Percentiles rank a stretch among this genome's conserved stretches.
phyloP scores from a whole-genome alignment of 805 yeast genomes.

The Nakazawaea anatomiae region DNA sequence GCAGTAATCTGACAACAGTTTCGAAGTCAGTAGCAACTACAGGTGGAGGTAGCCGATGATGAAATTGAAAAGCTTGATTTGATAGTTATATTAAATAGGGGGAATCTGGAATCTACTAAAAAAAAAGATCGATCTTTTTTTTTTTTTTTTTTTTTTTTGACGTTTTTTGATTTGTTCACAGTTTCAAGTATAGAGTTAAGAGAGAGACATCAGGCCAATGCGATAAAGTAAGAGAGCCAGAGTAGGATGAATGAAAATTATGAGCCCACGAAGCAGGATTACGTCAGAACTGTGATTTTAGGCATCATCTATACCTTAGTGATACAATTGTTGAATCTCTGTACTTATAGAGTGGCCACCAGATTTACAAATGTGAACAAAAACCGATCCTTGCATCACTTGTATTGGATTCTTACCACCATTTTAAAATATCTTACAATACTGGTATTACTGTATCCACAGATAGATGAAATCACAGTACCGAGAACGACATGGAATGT shows the following conservation, averaged over 20 bases:
- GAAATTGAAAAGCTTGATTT: too few relatives aligned
- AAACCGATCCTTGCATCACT: not conserved
- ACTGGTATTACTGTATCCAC: slow-evolving; percentile 2
- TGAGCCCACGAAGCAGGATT: not conserved
- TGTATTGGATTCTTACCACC: not conserved
- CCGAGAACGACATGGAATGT: slow-evolving; percentile 1
- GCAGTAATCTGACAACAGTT: not conserved
- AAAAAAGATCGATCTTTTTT: too few relatives aligned
- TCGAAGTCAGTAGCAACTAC: too few relatives aligned
- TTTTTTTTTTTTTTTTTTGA: too few relatives aligned
- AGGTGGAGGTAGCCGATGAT: too few relatives aligned
- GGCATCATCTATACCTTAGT: not conserved
- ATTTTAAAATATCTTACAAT: not conserved
- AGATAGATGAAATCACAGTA: not conserved
- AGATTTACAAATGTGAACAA: not conserved
- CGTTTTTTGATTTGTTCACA: too few relatives aligned
- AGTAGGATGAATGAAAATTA: not conserved
- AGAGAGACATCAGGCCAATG: not conserved
- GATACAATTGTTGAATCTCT: not conserved
- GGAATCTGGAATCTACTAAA: too few relatives aligned
- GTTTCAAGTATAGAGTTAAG: too few relatives aligned
- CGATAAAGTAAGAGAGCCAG: not conserved
- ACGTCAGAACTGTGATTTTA: not conserved
- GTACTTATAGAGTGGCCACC: not conserved
- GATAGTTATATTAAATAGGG: too few relatives aligned